Conservation (phyloP, 441 rosid genomes). For the Erysimum cheiri region DNA sequence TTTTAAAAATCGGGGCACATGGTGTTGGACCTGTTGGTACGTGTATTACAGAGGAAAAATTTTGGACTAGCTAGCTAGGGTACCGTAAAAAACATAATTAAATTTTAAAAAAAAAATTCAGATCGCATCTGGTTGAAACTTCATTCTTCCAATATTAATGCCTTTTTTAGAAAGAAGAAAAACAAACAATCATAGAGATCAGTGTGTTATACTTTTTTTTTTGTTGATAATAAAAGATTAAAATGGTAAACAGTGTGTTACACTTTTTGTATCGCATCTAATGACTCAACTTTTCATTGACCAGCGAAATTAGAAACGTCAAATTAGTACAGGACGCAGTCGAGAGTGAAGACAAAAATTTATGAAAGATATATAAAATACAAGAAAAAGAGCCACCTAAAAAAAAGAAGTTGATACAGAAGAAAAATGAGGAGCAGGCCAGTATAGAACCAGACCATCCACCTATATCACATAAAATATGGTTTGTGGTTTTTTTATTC, state of each 20-base stretch:
- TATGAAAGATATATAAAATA: neutral
- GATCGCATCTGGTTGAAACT: slow-evolving; percentile 33
- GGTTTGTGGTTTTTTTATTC: neutral
- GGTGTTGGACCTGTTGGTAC: neutral
- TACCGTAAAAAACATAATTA: neutral
- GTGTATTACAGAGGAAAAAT: neutral
- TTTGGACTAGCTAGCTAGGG: neutral
- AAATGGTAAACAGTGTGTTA: neutral
- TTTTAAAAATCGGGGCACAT: slow-evolving; percentile 23
- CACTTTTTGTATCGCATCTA: slow-evolving; percentile 19
- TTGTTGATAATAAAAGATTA: no score
- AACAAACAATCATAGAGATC: neutral
- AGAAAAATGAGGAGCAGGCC: slow-evolving; percentile 17
- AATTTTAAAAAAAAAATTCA: neutral
- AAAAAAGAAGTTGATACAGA: slow-evolving; percentile 19
- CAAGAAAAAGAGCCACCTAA: slow-evolving; percentile 2
- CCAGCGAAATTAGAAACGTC: slow-evolving; percentile 32
- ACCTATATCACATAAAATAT: slow-evolving; percentile 25
- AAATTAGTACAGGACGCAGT: slow-evolving; percentile 9
- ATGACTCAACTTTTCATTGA: slow-evolving; percentile 24
- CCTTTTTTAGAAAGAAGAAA: neutral
- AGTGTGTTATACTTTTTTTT: slow-evolving; percentile 8
- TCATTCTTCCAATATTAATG: neutral
- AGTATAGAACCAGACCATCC: slow-evolving; percentile 25
- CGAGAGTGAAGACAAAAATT: slow-evolving; percentile 32